Percentiles rank a stretch among this genome's conserved stretches.
phyloP scores from a whole-genome alignment of 2,329 filamentous ascomycete genomes.

The Lomentospora prolificans region DNA sequence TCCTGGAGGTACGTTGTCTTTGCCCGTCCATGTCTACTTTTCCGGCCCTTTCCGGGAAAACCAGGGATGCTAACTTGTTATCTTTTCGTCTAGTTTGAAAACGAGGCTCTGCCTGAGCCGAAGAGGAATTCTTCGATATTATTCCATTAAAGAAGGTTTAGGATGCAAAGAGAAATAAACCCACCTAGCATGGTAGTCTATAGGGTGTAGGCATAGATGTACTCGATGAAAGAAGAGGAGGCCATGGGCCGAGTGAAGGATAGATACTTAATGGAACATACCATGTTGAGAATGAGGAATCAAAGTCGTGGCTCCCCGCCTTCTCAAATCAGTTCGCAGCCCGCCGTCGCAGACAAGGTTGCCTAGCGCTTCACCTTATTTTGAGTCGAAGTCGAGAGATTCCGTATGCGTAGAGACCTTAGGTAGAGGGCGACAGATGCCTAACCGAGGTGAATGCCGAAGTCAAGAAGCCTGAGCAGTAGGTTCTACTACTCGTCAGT shows the following conservation, averaged over 20 bases:
- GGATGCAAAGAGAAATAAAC: neutral
- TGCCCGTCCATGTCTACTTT: constrained; percentile 3
- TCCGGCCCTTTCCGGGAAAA: neutral
- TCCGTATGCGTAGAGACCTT: no score
- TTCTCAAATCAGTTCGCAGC: no score
- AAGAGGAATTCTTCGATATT: constrained; percentile 23
- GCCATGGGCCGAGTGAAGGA: neutral
- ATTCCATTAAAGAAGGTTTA: constrained; percentile 25
- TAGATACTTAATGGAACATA: neutral
- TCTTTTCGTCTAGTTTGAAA: constrained; percentile 37
- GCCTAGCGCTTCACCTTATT: no score
- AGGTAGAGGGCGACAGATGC: no score
- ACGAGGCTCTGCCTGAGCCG: constrained; percentile 23
- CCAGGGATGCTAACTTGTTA: neutral
- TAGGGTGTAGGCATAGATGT: neutral
- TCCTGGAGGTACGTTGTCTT: constrained; percentile 80
- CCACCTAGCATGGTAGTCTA: constrained; percentile 2
- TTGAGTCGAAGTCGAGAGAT: no score
- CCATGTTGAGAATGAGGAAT: no score
- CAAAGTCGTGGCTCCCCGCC: no score
- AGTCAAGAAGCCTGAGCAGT: no score
- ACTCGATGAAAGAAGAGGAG: neutral
- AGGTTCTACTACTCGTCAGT: no score
- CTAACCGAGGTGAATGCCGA: no score
- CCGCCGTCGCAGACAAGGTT: no score